Conservation (phyloP, 1,284 basidiomycete species). For the Pyrrhoderma lamaoense region DNA sequence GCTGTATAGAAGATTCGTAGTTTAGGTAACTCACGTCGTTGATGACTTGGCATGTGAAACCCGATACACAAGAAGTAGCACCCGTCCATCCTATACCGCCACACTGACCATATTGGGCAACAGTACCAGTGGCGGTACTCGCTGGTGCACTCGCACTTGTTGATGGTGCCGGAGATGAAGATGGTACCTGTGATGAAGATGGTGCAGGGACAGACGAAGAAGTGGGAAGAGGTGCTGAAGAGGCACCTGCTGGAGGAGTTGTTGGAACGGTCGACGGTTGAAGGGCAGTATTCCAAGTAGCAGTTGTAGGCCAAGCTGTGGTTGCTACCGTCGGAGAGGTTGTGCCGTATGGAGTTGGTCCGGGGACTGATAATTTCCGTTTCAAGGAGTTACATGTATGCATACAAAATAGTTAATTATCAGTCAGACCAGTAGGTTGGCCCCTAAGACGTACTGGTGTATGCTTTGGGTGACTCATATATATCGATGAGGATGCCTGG, state of each 20-base stretch:
- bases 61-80: slow-evolving; percentile 17
- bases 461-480: slow-evolving; percentile 27
- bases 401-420: not conserved
- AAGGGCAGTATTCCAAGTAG: slow-evolving; percentile 33
- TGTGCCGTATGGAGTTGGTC: slow-evolving; percentile 35
- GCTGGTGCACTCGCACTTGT: slow-evolving; percentile 2
- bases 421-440: not conserved
- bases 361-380: slow-evolving; percentile 32
- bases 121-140: slow-evolving; percentile 10
- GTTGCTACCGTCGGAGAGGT: slow-evolving; percentile 28
- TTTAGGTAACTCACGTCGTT: slow-evolving; percentile 14
- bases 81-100: slow-evolving; percentile 20
- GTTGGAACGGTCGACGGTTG: slow-evolving; percentile 34
- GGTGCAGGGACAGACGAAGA: not conserved
- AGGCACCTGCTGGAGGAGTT: slow-evolving; percentile 10
- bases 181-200: not conserved
- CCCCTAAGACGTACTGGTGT: slow-evolving; percentile 25
- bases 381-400: not conserved
- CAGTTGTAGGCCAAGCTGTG: slow-evolving; percentile 30
- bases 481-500: slow-evolving; percentile 36
- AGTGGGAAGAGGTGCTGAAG: slow-evolving; percentile 23
- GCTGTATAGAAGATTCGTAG: not conserved
- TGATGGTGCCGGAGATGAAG: slow-evolving; percentile 3
- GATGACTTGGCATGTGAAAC: slow-evolving; percentile 15
- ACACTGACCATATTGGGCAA: slow-evolving; percentile 19